Base-by-base conservation (phyloP, 495 filamentous ascomycete species). In the Talaromyces trachyspermus region DNA sequence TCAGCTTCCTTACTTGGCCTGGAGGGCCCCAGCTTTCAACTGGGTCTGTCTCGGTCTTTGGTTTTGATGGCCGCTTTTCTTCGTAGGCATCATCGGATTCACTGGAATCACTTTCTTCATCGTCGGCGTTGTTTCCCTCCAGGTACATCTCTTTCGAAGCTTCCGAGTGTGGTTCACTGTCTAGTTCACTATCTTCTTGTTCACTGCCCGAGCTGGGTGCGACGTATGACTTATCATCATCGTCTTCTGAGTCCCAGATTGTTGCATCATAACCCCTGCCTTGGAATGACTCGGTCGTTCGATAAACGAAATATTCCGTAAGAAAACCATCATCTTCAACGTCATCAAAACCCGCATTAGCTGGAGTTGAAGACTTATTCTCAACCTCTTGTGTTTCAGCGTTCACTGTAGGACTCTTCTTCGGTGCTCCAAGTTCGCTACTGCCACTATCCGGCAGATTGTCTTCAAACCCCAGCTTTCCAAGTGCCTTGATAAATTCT, bases 61-160 rank as follows among this genome's bases (percentile, higher is more conserved):
- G 22, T 11, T 25, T 10, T 23, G 18, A 14, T 41, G 24, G 12
- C 20, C 10, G 20, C 38, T 24, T n/a, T 14, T 41, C 38, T 25
- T 20, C n/a, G 24, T 18, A 41, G 4, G 18, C 38, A 12, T 22
- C 23, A 10, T 41, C 22, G 38, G 20, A 41, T 17, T 23, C 38
- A 41, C 24, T 22, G 11, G 38, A 41, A 23, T 41, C 38, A 15
- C 38, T 41, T 2, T n/a, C 38, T 41, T 41, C 38, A 11, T 41
- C 38, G 20, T 41, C 38, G 5, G 38, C 38, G 38, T 41, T 12
- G 14, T 25, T 20, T 14, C 14, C 38, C 22, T 25, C 38, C 14
- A 14, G 9, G 38, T 22, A 18, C 8, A 41, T 22, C 2, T 32
- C 29, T 3, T 22, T 15, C 1, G 38, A 41, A 25, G 9, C 14